Conservation (phyloP, 2,329 filamentous ascomycete genomes). For the Xylariaceae sp. region DNA sequence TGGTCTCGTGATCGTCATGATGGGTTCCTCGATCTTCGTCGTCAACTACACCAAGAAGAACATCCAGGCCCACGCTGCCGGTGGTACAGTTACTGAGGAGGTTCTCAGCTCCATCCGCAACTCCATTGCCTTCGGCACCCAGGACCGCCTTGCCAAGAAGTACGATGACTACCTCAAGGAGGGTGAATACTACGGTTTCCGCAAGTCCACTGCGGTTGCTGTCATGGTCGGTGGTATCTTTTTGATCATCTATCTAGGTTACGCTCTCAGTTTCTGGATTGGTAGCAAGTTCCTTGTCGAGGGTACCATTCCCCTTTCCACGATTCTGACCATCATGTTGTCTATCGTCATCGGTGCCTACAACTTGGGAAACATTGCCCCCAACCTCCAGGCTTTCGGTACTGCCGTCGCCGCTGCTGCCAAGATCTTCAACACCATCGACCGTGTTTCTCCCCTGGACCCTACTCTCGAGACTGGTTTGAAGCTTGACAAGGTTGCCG, state of each 20-base stretch:
- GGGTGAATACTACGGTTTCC: slow-evolving; percentile 72
- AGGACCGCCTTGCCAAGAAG: slow-evolving; percentile 81
- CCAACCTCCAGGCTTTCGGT: slow-evolving; percentile 81
- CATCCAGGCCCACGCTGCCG: slow-evolving; percentile 72
- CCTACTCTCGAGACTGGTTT: slow-evolving; percentile 65
- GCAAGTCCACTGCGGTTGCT: slow-evolving; percentile 65
- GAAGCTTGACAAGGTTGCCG: slow-evolving; percentile 66
- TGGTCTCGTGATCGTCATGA: slow-evolving; percentile 74
- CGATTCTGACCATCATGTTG: slow-evolving; percentile 81
- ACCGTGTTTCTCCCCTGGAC: slow-evolving; percentile 79
- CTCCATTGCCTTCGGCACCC: slow-evolving; percentile 86
- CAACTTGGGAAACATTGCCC: slow-evolving; percentile 79
- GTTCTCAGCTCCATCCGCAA: slow-evolving; percentile 92
- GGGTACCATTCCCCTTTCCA: slow-evolving; percentile 59
- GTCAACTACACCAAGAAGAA: slow-evolving; percentile 75
- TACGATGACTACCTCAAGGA: slow-evolving; percentile 71
- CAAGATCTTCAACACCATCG: slow-evolving; percentile 93
- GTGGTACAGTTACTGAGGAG: slow-evolving; percentile 87
- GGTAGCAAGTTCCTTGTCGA: slow-evolving; percentile 69
- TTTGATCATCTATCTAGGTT: slow-evolving; percentile 77
- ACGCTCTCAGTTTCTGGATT: slow-evolving; percentile 84
- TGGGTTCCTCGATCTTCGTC: slow-evolving; percentile 65
- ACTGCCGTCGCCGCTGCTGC: slow-evolving; percentile 75
- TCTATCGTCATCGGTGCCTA: slow-evolving; percentile 91
- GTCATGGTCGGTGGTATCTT: slow-evolving; percentile 83